phyloP scores from a whole-genome alignment of 2,329 filamentous ascomycete species.

The Lasiodiplodia sp. region DNA sequence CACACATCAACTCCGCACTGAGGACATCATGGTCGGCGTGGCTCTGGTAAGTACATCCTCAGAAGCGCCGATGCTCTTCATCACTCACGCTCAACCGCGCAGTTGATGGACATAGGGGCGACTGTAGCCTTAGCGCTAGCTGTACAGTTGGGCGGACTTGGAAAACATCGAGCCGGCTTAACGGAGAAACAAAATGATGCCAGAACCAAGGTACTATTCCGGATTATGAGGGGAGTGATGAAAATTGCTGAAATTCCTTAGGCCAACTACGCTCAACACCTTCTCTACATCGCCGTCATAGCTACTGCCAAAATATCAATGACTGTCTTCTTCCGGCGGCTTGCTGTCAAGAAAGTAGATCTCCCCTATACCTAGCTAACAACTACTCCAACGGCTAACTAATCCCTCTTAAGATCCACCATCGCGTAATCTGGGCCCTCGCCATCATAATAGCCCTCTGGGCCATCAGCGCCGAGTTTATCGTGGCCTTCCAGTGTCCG shows the following conservation, averaged over 20 bases:
- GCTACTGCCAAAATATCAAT: slow-evolving; percentile 8
- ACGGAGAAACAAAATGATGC: background rate
- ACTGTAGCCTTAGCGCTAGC: slow-evolving; percentile 3
- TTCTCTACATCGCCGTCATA: slow-evolving; percentile 8
- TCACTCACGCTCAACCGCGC: background rate
- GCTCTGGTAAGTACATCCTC: slow-evolving; percentile 1
- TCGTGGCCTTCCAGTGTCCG: slow-evolving; percentile 13
- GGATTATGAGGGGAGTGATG: background rate
- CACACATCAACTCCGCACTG: slow-evolving; percentile 4
- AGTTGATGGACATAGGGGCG: slow-evolving; percentile 17
- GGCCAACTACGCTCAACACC: slow-evolving; percentile 17
- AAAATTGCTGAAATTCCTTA: background rate
- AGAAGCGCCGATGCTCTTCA: background rate
- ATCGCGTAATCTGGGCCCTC: background rate
- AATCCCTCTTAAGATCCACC: background rate
- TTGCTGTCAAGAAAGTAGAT: slow-evolving; percentile 7
- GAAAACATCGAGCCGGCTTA: background rate
- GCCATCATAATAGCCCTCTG: background rate
- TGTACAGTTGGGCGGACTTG: background rate
- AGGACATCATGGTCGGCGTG: slow-evolving; percentile 11
- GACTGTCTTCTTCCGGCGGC: slow-evolving; percentile 20
- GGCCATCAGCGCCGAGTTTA: background rate
- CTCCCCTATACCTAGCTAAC: background rate
- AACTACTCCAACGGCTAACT: background rate
- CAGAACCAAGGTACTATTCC: background rate